Evolutionary conservation across 306 rosid species (phyloP), one percentile per base, ranked within the genome.

Genomic region (Vicia sativa): DNA sequence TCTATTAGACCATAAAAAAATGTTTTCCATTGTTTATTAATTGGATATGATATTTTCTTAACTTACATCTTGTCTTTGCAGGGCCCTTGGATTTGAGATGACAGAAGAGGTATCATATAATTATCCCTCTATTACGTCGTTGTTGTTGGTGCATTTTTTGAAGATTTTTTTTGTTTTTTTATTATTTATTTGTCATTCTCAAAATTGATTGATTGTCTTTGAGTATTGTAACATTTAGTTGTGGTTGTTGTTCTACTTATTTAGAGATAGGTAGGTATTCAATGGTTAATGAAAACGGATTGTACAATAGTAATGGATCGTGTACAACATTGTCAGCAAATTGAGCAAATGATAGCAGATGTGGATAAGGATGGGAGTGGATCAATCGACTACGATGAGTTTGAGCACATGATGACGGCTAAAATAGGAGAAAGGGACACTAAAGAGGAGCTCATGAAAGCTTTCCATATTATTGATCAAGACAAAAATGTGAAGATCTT

Each of bases 71-170:
- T 78, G n/a, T 73, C 31, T 71, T 83, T 48, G 57, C 87, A 93
- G 99, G 95, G 99, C 99, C 45, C 97, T 93, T 65, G 99, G 97
- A 50, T 90, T 93, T 74, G 99, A 93, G 87, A 93, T 93, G 99
- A 93, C 96, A 9, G 99, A 93, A 49, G 90, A 88, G 95, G 99
- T 93, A 34, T 34, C 8, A 7, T 34, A 34, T 34, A 34, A 34
- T 34, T 34, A 34, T 34, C 38, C 38, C 38, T 34, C 38, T 34
- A 34, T 7, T 34, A 7, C 37, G 9, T 31, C n/a, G n/a, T n/a
- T n/a, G n/a, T n/a, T n/a, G n/a, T n/a, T n/a, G n/a, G n/a, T n/a
- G n/a, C n/a, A n/a, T n/a, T n/a, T n/a, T n/a, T n/a, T n/a, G n/a
- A n/a, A n/a, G n/a, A n/a, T n/a, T n/a, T n/a, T n/a, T n/a, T n/a